Base-by-base conservation (phyloP, 331 rosid genomes). In the Quercus lobata region DNA sequence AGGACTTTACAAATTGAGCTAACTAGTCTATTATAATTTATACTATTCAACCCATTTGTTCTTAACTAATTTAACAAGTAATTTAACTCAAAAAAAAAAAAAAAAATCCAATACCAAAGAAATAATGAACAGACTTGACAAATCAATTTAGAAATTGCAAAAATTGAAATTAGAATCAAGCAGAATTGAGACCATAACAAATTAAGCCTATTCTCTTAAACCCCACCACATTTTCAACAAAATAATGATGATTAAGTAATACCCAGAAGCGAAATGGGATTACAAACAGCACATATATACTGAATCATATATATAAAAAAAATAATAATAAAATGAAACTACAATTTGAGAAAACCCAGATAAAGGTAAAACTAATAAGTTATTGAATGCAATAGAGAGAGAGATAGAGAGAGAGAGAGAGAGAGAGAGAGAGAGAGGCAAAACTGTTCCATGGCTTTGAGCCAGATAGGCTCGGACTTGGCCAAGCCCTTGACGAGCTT, bases 361-460 rank as follows among this genome's bases (percentile, higher is more conserved):
- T 19, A 6, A 56, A 27, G 56, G 1, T 7, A n/a, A 80, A 22
- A n/a, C n/a, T 0, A 69, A 27, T 63, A 24, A 6, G 27, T 27
- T 24, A 54, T 16, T 18, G 69, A 56, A 76, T 58, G 19, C 1
- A 46, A 72, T 8, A 56, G 16, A 18, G 10, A 19, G 25, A 49
- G 41, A 25, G 27, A 24, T 1, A 71, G 57, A 71, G 57, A 77
- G n/a, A n/a, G n/a, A n/a, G n/a, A n/a, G n/a, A 56, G 16, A 18
- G 10, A 19, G 32, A 73, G 78, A 25, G 27, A 66, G 84, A 68
- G 58, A 62, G 74, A 65, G 77, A 84, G 88, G 24, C 54, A 49
- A 49, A 54, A 94, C 98, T 85, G 92, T 81, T 92, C 94, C 99
- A 92, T 93, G 84, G 97, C 99, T 88, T 95, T 95, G 87, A 92